Base-by-base conservation (phyloP, 139 green algal species). In the Chlamydomonas schloesseri region DNA sequence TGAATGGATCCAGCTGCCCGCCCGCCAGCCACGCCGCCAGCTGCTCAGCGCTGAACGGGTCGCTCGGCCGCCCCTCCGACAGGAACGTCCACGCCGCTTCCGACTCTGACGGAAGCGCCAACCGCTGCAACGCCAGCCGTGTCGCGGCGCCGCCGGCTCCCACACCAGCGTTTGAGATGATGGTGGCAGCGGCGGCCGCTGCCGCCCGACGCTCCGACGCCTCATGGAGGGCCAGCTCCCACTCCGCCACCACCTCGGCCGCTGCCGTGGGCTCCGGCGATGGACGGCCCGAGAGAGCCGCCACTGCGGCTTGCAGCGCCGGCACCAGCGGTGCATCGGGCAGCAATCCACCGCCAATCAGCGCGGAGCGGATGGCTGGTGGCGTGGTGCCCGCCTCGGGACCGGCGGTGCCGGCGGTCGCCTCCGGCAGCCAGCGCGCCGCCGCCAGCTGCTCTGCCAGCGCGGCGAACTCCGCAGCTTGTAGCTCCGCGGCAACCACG, bases 161-260 rank as follows among this genome's bases (percentile, higher is more conserved):
- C 69, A 24, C n/a, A 14, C 28, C 47, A 0, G 3, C 26, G 8
- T 50, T 8, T 31, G n/a, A 1, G 18, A 29, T 23, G 23, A 50
- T 13, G 6, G 64, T 33, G 10, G 42, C 55, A 26, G 57, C 70
- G 3, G 20, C 18, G 23, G 17, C 21, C 0, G 42, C 34, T 26
- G 47, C 80, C n/a, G 8, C 14, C 67, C 31, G 47, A 36, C 81
- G 55, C 69, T 79, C 34, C 28, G 15, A 0, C 0, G 53, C 34
- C 28, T 80, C 81, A 15, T 79, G 69, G 15, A 50, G 3, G 24
- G 81, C 68, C 26, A 17, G 28, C 81, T 87, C 69, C 69, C 81
- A 79, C 47, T 78, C 81, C 34, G 62, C 68, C 69, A 87, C 69
- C 26, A 87, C 81, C 68, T 78, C 81, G 60, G 60, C 60, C 60